Evolutionary conservation across 139 green algal species (phyloP).

Genomic region (Chlorella sp.): DNA sequence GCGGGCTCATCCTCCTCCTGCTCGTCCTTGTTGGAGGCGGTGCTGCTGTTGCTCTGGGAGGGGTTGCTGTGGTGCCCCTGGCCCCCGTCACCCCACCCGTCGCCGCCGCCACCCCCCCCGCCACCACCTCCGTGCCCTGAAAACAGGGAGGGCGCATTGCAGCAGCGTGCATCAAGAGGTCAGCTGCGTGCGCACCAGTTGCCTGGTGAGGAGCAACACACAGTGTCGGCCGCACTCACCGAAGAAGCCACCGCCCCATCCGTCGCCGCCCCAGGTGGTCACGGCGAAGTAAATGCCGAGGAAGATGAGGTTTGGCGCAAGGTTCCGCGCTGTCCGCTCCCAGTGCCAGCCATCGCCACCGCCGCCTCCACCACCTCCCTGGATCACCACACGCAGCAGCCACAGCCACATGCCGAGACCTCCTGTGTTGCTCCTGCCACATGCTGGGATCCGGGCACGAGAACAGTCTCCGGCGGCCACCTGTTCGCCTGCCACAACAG

Average conservation of each 20-base stretch:
- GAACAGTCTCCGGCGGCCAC: no score
- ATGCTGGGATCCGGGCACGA: no score
- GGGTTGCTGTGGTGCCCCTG: background rate
- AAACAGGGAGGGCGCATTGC: background rate
- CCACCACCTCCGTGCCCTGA: background rate
- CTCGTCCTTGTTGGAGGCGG: background rate
- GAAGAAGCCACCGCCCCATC: slow-evolving; percentile 8
- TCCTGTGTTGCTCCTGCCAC: no score
- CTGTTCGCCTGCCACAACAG: no score
- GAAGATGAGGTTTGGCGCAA: slow-evolving; percentile 39
- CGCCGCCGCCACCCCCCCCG: background rate
- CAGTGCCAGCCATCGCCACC: slow-evolving; percentile 43
- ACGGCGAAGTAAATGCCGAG: slow-evolving; percentile 36
- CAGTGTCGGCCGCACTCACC: background rate
- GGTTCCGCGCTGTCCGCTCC: slow-evolving; percentile 39
- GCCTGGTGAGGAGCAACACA: background rate
- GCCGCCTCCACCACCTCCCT: slow-evolving; percentile 32
- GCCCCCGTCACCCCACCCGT: background rate
- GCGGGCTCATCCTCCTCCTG: background rate
- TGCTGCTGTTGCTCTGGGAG: background rate
- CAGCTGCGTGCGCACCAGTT: background rate
- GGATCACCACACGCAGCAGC: background rate
- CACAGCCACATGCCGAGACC: no score
- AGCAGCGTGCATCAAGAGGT: background rate
- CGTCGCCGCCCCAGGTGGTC: slow-evolving; percentile 33